phyloP scores from a whole-genome alignment of 2,329 filamentous ascomycete genomes.

The Talaromyces sp. region DNA sequence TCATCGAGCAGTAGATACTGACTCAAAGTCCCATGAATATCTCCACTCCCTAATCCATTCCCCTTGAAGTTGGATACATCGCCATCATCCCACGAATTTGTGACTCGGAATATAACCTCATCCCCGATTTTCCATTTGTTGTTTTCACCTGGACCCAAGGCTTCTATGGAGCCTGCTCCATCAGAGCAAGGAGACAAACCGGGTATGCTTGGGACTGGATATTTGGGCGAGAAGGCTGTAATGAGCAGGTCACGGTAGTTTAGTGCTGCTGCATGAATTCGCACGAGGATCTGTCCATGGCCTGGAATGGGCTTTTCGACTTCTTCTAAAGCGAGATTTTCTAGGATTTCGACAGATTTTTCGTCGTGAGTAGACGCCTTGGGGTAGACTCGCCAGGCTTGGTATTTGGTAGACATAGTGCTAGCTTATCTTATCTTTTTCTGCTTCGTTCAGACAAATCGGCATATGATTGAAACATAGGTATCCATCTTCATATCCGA shows the following conservation, averaged over 20 bases:
- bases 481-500: too few species aligned
- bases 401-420: background rate
- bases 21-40: conserved; percentile 46
- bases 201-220: conserved; percentile 42
- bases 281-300: background rate
- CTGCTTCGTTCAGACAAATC: background rate
- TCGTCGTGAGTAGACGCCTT: background rate
- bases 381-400: background rate
- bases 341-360: background rate
- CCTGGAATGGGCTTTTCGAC: background rate
- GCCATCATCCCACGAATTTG: background rate
- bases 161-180: conserved; percentile 57
- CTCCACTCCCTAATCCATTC: conserved; percentile 38
- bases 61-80: background rate
- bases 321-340: background rate
- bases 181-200: conserved; percentile 50
- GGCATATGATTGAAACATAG: background rate
- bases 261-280: background rate
- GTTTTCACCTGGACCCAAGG: conserved; percentile 46
- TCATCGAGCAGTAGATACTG: conserved; percentile 49
- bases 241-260: conserved; percentile 8
- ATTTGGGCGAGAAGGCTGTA: background rate
- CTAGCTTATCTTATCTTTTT: background rate
- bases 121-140: conserved; percentile 6
- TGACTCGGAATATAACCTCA: conserved; percentile 4